A percentile compares a stretch with the other conserved stretches of the same genome.
Evolutionary conservation across 164 flowering plant genomes (phyloP).

Genomic region (Echeveria elegans): DNA sequence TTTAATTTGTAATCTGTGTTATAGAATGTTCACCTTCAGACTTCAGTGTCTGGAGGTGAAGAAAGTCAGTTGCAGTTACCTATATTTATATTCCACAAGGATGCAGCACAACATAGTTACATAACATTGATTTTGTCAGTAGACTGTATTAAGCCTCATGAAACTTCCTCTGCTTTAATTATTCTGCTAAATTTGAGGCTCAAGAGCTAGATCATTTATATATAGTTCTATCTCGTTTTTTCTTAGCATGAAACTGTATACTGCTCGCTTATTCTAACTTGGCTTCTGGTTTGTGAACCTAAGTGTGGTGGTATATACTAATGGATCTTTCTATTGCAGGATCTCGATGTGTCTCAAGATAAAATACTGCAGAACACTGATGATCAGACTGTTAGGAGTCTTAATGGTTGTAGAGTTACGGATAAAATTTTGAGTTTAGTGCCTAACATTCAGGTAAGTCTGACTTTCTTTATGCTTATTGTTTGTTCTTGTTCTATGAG

Average conservation of each 20-base stretch:
- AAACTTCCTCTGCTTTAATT: no score
- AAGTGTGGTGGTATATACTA: no score
- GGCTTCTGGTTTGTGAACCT: background rate
- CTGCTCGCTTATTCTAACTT: background rate
- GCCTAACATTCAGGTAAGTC: conserved; percentile 80
- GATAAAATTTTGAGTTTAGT: conserved; percentile 78
- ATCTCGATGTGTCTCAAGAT: conserved; percentile 79
- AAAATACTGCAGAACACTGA: conserved; percentile 70
- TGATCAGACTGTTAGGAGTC: conserved; percentile 90
- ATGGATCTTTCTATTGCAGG: conserved; percentile 31
- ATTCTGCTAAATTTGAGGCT: no score
- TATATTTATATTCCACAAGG: background rate
- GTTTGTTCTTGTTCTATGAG: background rate
- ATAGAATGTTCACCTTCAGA: background rate
- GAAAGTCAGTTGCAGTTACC: background rate
- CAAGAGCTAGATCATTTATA: no score
- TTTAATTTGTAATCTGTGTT: background rate
- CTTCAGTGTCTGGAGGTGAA: background rate
- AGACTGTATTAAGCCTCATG: background rate
- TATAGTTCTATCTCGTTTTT: background rate
- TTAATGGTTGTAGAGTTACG: conserved; percentile 90
- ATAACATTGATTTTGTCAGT: background rate
- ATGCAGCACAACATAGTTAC: background rate
- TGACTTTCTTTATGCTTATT: background rate
- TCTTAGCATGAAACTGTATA: background rate